A percentile compares a stretch with the other conserved stretches of the same genome.
phyloP scores from a whole-genome alignment of 2,329 filamentous ascomycete genomes.

The Aspergillaceae sp. region DNA sequence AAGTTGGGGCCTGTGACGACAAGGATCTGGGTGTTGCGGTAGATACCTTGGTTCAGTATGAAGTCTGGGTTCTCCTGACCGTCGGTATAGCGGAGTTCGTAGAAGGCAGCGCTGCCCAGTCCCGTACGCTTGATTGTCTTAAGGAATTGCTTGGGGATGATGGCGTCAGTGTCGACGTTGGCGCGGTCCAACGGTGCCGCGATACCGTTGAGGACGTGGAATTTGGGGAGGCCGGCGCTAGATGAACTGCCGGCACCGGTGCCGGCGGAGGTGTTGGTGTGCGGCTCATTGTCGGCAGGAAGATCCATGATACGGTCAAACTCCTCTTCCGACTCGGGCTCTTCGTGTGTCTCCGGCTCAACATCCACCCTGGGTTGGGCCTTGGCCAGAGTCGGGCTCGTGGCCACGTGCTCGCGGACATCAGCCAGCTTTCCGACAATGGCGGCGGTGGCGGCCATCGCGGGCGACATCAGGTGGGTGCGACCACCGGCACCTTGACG shows the following conservation, averaged over 20 bases:
- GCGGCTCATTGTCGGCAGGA: constrained; percentile 54
- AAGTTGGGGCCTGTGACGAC: constrained; percentile 91
- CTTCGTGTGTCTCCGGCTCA: constrained; percentile 48
- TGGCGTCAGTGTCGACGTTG: constrained; percentile 97
- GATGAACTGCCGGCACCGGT: constrained; percentile 18
- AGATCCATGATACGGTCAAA: constrained; percentile 55
- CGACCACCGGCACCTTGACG: constrained; percentile 85
- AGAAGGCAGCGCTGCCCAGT: constrained; percentile 79
- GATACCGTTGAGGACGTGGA: constrained; percentile 73
- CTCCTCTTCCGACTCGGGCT: constrained; percentile 53
- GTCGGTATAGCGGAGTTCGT: constrained; percentile 70
- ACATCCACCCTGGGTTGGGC: constrained; percentile 54
- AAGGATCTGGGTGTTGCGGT: constrained; percentile 72
- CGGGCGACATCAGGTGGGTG: constrained; percentile 93
- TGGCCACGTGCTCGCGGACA: constrained; percentile 64
- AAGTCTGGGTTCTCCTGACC: constrained; percentile 71
- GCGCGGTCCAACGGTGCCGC: constrained; percentile 78
- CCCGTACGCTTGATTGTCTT: constrained; percentile 99
- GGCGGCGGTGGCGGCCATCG: constrained; percentile 87
- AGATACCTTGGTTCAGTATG: constrained; percentile 82
- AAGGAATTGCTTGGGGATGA: constrained; percentile 98
- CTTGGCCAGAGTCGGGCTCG: constrained; percentile 37
- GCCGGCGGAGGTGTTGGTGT: constrained; percentile 51
- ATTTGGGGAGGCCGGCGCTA: constrained; percentile 67
- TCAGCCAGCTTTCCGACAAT: constrained; percentile 88